Evolutionary conservation across 371 early-diverging fungal genomes (phyloP), one percentile per base, ranked within the genome.

Genomic region (Mucor piriformis): DNA sequence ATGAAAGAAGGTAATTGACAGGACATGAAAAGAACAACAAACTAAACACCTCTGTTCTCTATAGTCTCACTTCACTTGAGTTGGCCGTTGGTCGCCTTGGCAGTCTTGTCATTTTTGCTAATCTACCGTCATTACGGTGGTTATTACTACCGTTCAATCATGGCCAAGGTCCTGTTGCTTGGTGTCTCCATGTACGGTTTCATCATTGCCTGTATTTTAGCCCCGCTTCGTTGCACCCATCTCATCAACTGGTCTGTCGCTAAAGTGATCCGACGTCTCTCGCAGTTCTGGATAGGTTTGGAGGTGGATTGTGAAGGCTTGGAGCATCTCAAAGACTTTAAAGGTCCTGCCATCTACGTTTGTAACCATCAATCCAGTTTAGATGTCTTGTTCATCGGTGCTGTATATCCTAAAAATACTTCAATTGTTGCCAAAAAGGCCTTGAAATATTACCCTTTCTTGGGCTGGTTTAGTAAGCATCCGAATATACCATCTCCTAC

Each of bases 391-490:
- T 64, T 87, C 48, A 77, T 95, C 64, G 90, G 87, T 12, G 73
- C 72, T 20, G 83, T 92, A 8, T 87, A 91, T 54, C 94, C 93
- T 7, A 81, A 82, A 55, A 76, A 84, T 64, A 81, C 87, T 15
- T 82, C 84, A 3, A 84, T 94, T 47, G 84, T 94, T 66, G 95
- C 93, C 33, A 97, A 97, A 73, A 82, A 85, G 68, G 74, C 75
- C n/a, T 66, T 97, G 52, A 84, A 84, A 57, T 91, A 83, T 67
- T 85, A 89, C 53, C 97, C 97, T 15, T 71, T 96, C 35, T 76
- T 97, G 34, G 96, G 96, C 29, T 83, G 85, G 80, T 95, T 79
- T 74, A 90, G 93, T 93, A 88, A 80, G 89, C n/a, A n/a, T n/a
- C n/a, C n/a, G n/a, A n/a, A n/a, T n/a, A n/a, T n/a, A n/a, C n/a